Evolutionary conservation across 1,284 basidiomycete species (phyloP).

Genomic region (Austroboletus rostrupii): DNA sequence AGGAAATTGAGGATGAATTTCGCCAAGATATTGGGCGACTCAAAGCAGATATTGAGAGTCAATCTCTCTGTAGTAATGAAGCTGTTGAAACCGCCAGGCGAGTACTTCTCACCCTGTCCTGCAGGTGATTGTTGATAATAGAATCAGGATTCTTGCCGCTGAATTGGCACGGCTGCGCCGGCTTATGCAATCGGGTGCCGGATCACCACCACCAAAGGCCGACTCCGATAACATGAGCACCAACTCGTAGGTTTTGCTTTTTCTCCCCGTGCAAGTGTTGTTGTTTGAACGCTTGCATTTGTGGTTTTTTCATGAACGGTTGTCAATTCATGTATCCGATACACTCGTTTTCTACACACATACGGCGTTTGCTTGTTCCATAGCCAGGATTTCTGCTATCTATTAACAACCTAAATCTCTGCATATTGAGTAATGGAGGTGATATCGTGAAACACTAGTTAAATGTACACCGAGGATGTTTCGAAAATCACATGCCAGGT

Average conservation of each 20-base stretch:
- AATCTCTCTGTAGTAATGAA: conserved; percentile 50
- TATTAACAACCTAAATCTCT: conserved; percentile 11
- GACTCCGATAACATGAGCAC: conserved; percentile 9
- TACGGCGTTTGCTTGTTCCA: conserved; percentile 24
- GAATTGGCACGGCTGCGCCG: conserved; percentile 65
- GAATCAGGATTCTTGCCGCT: conserved; percentile 47
- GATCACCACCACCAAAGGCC: conserved; percentile 19
- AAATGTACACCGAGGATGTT: neutral
- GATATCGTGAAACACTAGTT: neutral
- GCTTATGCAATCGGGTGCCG: conserved; percentile 54
- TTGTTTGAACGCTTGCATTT: conserved; percentile 7
- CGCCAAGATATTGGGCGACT: conserved; percentile 42
- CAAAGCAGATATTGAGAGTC: conserved; percentile 49
- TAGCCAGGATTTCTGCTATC: conserved; percentile 22
- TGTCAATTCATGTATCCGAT: conserved; percentile 31
- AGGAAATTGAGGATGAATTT: conserved; percentile 53
- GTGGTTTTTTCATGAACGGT: conserved; percentile 18
- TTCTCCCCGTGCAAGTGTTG: neutral
- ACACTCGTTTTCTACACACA: conserved; percentile 26
- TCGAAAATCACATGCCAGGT: neutral
- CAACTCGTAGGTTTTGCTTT: conserved; percentile 12
- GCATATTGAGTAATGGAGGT: neutral
- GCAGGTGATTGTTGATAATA: neutral
- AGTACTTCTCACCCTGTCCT: conserved; percentile 23
- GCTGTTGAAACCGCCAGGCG: conserved; percentile 60